phyloP scores from a whole-genome alignment of 176 grass and related monocot species.

The Rhipidocladum racemiflorum region DNA sequence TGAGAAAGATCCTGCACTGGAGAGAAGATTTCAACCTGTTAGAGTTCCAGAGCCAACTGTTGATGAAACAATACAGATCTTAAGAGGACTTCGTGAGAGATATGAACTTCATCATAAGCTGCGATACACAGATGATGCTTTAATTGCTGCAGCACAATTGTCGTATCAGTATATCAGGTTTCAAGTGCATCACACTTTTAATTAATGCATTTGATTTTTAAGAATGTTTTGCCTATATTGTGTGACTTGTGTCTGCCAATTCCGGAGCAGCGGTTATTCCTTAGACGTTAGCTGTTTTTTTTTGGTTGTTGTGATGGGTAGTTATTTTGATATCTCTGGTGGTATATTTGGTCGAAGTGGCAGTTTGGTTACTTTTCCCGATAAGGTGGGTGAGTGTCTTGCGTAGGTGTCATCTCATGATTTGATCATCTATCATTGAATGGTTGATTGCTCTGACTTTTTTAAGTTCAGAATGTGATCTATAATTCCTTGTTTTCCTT shows the following conservation, averaged over 20 bases:
- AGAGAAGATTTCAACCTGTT: constrained; percentile 97
- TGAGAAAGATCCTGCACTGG: constrained; percentile 94
- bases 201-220: background rate
- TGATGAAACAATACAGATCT: constrained; percentile 95
- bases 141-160: constrained; percentile 79
- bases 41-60: constrained; percentile 96
- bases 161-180: constrained; percentile 98
- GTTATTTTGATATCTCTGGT: background rate
- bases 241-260: background rate
- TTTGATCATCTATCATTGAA: background rate
- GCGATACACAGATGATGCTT: constrained; percentile 84
- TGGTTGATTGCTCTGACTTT: background rate
- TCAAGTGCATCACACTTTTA: background rate
- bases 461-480: background rate
- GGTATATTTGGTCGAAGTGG: background rate
- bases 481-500: background rate
- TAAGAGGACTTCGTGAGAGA: constrained; percentile 92
- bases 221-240: background rate
- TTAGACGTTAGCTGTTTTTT: background rate
- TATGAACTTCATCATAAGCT: constrained; percentile 98
- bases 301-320: background rate
- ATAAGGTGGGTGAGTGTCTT: background rate
- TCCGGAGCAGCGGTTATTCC: background rate
- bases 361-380: background rate
- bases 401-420: background rate